Evolutionary conservation across 2,329 filamentous ascomycete genomes (phyloP).

Genomic region (Xylaria polymorpha): DNA sequence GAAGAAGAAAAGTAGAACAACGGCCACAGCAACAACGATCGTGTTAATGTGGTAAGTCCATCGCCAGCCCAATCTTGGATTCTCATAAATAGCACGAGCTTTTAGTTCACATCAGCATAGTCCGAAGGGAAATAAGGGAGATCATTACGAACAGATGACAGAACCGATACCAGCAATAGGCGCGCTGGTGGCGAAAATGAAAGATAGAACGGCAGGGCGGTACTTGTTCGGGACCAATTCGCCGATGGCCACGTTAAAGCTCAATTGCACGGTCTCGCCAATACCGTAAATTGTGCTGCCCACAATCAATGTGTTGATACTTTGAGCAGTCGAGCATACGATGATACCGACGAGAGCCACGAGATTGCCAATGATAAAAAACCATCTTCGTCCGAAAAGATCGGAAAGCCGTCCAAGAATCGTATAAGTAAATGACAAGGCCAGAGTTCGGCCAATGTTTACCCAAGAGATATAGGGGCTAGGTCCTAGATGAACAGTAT

Average conservation of each 20-base stretch:
- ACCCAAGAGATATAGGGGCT: constrained; percentile 52
- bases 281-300: constrained; percentile 53
- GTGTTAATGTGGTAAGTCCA: constrained; percentile 58
- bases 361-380: constrained; percentile 54
- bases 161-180: constrained; percentile 52
- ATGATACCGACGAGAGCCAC: constrained; percentile 54
- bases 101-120: constrained; percentile 7
- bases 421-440: constrained; percentile 53
- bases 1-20: constrained; percentile 53
- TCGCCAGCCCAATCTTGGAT: constrained; percentile 53
- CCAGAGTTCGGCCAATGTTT: constrained; percentile 52
- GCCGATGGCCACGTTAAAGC: constrained; percentile 53
- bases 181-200: constrained; percentile 52
- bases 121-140: not conserved
- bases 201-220: constrained; percentile 50
- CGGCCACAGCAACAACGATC: constrained; percentile 51
- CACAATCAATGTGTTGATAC: constrained; percentile 52
- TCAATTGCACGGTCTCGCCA: constrained; percentile 53
- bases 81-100: constrained; percentile 52
- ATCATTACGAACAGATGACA: constrained; percentile 48
- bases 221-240: constrained; percentile 59
- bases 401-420: constrained; percentile 55
- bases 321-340: constrained; percentile 51
- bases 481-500: constrained; percentile 43
- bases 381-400: constrained; percentile 55